These are phyloP conservation scores for Cenchrus americanus DNA, from an alignment of 176 grass and related monocot species.

Conservation along the genomic window DNA sequence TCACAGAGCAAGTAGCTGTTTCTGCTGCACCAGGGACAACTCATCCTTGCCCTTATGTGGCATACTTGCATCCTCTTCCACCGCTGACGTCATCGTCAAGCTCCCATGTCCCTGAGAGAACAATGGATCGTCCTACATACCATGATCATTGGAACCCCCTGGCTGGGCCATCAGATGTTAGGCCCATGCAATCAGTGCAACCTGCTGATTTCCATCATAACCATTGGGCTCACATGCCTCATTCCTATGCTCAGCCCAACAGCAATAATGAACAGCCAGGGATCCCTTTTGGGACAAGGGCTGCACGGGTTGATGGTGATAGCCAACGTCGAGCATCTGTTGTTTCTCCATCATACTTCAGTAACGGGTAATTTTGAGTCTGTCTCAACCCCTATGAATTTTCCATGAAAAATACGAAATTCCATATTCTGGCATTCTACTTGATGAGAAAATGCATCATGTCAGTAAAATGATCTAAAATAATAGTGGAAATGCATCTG, in stretches of 20 bases:
- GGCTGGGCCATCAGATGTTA: slow-evolving; percentile 60
- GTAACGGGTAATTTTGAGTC: slow-evolving; percentile 58
- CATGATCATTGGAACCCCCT: slow-evolving; percentile 68
- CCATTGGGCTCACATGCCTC: slow-evolving; percentile 61
- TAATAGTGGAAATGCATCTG: not conserved
- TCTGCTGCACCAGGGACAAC: slow-evolving; percentile 50
- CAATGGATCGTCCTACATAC: slow-evolving; percentile 56
- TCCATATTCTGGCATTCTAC: not conserved
- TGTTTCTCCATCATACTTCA: slow-evolving; percentile 61
- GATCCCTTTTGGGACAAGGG: slow-evolving; percentile 62
- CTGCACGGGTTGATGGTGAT: slow-evolving; percentile 59
- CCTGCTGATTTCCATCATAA: slow-evolving; percentile 69
- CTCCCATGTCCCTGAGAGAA: slow-evolving; percentile 59
- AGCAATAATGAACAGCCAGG: slow-evolving; percentile 57
- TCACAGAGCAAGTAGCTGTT: slow-evolving; percentile 57
- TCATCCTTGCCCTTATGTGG: slow-evolving; percentile 66
- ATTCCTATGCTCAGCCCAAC: slow-evolving; percentile 61
- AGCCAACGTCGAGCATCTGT: slow-evolving; percentile 47
- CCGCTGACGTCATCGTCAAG: slow-evolving; percentile 54
- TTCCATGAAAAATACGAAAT: not conserved
- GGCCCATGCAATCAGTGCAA: slow-evolving; percentile 47
- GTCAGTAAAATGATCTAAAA: slow-evolving; percentile 30
- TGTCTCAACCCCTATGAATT: not conserved
- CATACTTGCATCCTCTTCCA: slow-evolving; percentile 68
- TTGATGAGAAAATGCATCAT: not conserved